Percentiles rank a stretch among this genome's conserved stretches.
Evolutionary conservation across 2,329 filamentous ascomycete species (phyloP).

Genomic region (Zasmidium cellare): DNA sequence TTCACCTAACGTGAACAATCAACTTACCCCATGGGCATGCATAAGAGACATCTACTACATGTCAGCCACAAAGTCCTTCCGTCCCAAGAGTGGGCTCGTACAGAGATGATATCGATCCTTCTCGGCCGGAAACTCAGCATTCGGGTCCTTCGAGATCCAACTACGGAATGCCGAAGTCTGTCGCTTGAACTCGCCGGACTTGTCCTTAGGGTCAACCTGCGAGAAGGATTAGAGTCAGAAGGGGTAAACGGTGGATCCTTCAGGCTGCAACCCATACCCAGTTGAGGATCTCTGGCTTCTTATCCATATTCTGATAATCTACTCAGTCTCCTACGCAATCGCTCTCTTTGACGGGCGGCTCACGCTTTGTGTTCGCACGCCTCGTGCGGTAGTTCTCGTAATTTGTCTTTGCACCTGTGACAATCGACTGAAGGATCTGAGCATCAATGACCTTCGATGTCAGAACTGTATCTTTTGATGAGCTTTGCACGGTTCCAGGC

Average conservation of each 20-base stretch:
- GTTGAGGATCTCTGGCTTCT: conserved; percentile 63
- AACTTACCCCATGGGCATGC: conserved; percentile 80
- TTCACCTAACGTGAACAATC: neutral
- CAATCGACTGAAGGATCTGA: neutral
- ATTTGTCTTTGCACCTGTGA: neutral
- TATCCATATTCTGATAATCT: conserved; percentile 9
- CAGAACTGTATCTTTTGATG: neutral
- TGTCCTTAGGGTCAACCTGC: conserved; percentile 72
- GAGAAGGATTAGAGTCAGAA: conserved; percentile 77
- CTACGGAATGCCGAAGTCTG: conserved; percentile 80
- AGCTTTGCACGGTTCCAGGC: too few relatives aligned
- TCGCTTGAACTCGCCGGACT: conserved; percentile 88
- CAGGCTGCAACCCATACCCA: conserved; percentile 62
- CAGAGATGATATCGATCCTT: conserved; percentile 89
- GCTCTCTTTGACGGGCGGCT: neutral
- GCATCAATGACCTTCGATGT: neutral
- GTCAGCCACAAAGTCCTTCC: neutral
- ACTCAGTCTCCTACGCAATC: neutral
- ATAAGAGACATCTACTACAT: conserved; percentile 68
- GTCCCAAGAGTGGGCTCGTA: conserved; percentile 1
- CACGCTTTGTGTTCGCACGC: neutral
- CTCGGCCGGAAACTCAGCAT: conserved; percentile 78
- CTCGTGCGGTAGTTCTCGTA: neutral
- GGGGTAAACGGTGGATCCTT: conserved; percentile 72
- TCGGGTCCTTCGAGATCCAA: conserved; percentile 70